These are phyloP conservation scores for Starmerella sp. DNA, from an alignment of 805 yeast species.

Conservation along the genomic window DNA sequence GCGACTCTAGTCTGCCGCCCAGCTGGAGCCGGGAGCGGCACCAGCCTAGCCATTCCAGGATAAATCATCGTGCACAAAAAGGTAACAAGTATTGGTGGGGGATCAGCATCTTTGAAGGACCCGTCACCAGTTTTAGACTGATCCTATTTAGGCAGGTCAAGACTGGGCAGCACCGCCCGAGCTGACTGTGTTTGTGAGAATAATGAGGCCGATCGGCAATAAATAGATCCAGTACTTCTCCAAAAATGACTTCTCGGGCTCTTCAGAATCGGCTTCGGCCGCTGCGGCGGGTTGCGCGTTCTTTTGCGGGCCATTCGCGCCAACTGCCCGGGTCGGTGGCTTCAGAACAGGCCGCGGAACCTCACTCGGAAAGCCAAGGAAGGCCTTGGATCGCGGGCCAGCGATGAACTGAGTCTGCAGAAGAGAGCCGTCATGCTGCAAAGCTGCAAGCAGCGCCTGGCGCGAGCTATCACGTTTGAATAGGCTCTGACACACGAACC, in stretches of 20 bases:
- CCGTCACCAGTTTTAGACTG: background rate
- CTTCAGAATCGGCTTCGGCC: background rate
- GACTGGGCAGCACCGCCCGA: background rate
- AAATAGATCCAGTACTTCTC: constrained; percentile 19
- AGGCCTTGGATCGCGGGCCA: constrained; percentile 21
- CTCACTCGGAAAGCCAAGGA: background rate
- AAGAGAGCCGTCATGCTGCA: constrained; percentile 5
- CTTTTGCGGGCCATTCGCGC: background rate
- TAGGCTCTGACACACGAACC: constrained; percentile 13
- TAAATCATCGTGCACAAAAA: background rate
- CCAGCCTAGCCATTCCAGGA: background rate
- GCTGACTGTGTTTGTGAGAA: background rate
- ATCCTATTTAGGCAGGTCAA: background rate
- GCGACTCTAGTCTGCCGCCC: too few species aligned
- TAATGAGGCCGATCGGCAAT: constrained; percentile 9
- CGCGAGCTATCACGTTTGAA: background rate
- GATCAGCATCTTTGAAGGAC: too few species aligned
- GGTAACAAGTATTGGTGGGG: too few species aligned
- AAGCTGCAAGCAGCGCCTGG: constrained; percentile 2
- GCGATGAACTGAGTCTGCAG: constrained; percentile 7
- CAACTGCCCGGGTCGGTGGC: background rate
- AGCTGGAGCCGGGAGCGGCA: background rate
- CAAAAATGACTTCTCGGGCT: constrained; percentile 11
- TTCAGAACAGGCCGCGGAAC: constrained; percentile 8
- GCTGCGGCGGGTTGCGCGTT: background rate